Evolutionary conservation across 73 alveolate species (phyloP).

Genomic region (Durusdinium trenchii): DNA sequence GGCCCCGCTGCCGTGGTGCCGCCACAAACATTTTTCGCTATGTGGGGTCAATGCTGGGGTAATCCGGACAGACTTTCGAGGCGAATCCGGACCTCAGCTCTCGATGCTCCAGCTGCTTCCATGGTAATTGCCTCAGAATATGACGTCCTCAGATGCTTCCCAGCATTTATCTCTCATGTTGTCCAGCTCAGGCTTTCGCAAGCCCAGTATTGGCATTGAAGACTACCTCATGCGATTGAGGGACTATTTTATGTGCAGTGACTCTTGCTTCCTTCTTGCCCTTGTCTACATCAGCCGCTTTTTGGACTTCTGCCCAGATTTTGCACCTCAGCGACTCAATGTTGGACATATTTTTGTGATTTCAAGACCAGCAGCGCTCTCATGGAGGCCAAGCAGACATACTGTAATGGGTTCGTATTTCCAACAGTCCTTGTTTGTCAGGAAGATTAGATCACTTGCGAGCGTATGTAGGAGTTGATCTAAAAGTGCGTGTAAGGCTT

Average conservation of each 20-base stretch:
- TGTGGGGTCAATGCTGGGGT: no score
- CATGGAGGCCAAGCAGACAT: no score
- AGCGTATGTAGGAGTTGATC: no score
- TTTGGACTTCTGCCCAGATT: constrained; percentile 50
- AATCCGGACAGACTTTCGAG: no score
- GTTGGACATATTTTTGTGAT: no score
- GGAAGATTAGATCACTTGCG: no score
- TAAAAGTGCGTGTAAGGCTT: no score
- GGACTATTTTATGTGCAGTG: constrained; percentile 44
- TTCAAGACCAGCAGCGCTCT: no score
- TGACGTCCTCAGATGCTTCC: background rate
- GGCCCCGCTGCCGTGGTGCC: no score
- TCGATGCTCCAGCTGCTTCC: constrained; percentile 60
- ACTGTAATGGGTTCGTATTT: no score
- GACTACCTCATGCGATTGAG: constrained; percentile 63
- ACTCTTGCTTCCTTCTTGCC: constrained; percentile 63
- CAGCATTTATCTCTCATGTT: background rate
- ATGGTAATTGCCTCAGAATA: background rate
- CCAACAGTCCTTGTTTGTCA: no score
- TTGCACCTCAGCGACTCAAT: constrained; percentile 48
- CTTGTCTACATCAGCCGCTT: constrained; percentile 58
- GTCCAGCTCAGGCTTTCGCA: background rate
- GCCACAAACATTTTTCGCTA: no score
- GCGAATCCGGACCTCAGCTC: constrained; percentile 57
- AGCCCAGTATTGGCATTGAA: constrained; percentile 60